These are phyloP conservation scores for Penicillium mononematosum DNA, from an alignment of 495 filamentous ascomycete species.

Conservation along the genomic window DNA sequence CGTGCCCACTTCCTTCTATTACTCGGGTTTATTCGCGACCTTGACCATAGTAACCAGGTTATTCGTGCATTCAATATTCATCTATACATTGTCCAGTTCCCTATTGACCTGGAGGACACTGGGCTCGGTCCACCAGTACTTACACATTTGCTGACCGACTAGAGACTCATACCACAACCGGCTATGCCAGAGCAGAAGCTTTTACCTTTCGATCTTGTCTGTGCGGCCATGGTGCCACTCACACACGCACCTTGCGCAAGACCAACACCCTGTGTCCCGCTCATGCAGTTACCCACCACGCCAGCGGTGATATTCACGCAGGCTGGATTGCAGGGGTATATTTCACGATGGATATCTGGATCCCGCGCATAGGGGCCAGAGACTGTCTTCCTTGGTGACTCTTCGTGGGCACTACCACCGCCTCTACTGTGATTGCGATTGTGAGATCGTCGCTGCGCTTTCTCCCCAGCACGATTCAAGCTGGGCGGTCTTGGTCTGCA, in stretches of 20 bases:
- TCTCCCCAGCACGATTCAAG: background rate
- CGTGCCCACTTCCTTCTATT: background rate
- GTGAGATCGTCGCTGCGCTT: background rate
- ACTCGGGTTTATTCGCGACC: background rate
- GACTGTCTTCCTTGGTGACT: background rate
- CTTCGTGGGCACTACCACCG: background rate
- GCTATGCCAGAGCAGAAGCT: constrained; percentile 5
- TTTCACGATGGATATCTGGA: constrained; percentile 2
- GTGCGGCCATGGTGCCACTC: background rate
- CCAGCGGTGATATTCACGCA: background rate
- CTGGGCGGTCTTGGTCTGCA: background rate
- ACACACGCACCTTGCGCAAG: constrained; percentile 1
- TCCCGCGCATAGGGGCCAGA: background rate
- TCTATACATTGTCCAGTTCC: background rate
- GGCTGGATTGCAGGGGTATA: constrained; percentile 8
- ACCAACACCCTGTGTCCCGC: background rate
- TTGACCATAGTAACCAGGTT: background rate
- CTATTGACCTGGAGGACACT: background rate
- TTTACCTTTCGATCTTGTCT: constrained; percentile 4
- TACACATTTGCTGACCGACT: background rate
- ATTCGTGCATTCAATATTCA: background rate
- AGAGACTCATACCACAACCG: constrained; percentile 6
- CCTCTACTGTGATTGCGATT: background rate
- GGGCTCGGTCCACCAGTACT: background rate
- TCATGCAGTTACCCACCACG: background rate